phyloP scores from a whole-genome alignment of 2,329 filamentous ascomycete species.

The Ophiostoma ulmi region DNA sequence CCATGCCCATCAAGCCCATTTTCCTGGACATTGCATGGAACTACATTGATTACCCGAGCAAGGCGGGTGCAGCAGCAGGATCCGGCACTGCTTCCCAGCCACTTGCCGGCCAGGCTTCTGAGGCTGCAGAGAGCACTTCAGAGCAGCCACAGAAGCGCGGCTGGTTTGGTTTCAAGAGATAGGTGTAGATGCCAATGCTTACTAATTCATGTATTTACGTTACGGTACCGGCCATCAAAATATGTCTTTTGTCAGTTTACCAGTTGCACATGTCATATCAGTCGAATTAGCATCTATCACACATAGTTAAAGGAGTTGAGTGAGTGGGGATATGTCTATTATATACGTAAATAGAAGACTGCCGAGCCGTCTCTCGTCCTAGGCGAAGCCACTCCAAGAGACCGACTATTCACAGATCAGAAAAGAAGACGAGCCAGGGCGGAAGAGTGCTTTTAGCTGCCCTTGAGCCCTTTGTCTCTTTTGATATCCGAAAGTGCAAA shows the following conservation, averaged over 20 bases:
- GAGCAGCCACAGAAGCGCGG: slow-evolving; percentile 55
- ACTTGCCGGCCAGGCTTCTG: slow-evolving; percentile 28
- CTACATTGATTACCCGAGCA: slow-evolving; percentile 85
- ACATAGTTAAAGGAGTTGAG: background rate
- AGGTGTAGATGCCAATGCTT: slow-evolving; percentile 21
- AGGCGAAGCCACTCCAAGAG: background rate
- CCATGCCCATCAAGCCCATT: slow-evolving; percentile 86
- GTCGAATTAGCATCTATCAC: background rate
- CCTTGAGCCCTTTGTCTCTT: background rate
- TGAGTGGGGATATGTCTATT: slow-evolving; percentile 26
- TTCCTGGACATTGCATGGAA: slow-evolving; percentile 98
- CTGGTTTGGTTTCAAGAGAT: slow-evolving; percentile 70
- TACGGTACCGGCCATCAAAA: background rate
- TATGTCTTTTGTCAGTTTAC: background rate
- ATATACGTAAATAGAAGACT: slow-evolving; percentile 17
- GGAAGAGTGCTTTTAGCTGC: background rate
- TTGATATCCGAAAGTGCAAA: slow-evolving; percentile 5
- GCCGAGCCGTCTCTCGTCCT: background rate
- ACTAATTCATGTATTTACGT: background rate
- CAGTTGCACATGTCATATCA: too few species aligned
- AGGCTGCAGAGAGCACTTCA: slow-evolving; percentile 36
- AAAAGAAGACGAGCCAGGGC: slow-evolving; percentile 2
- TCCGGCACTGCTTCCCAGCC: slow-evolving; percentile 27
- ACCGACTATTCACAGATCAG: background rate
- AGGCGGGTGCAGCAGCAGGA: slow-evolving; percentile 34